Conservation (phyloP, 345 rosid genomes). For the Diplotaxis tenuifolia region DNA sequence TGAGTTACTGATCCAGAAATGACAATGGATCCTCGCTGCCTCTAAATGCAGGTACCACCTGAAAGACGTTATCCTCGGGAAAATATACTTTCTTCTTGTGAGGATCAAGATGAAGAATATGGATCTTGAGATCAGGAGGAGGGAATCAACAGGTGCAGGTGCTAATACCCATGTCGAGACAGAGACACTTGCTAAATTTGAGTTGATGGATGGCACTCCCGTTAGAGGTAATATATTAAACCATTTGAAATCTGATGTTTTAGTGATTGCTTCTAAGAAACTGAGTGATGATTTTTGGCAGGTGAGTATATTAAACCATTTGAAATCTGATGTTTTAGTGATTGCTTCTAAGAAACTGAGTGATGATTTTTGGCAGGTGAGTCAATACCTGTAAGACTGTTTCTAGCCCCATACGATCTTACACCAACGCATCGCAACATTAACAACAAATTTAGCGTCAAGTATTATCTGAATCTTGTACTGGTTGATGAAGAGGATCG, state of each 20-base stretch:
- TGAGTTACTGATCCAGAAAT: not conserved
- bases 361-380: slow-evolving; percentile 63
- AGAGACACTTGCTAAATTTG: slow-evolving; percentile 94
- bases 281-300: slow-evolving; percentile 5
- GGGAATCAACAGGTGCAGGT: slow-evolving; percentile 97
- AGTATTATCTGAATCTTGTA: slow-evolving; percentile 93
- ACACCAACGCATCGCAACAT: slow-evolving; percentile 95
- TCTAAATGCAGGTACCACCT: slow-evolving; percentile 73
- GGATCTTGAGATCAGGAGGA: slow-evolving; percentile 98
- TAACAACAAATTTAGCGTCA: slow-evolving; percentile 98
- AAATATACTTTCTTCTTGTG: slow-evolving; percentile 95
- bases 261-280: not conserved
- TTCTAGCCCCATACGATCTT: slow-evolving; percentile 93
- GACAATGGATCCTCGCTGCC: not conserved
- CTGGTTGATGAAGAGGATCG: slow-evolving; percentile 98
- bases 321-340: not conserved
- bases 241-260: not conserved
- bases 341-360: not conserved
- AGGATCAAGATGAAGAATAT: slow-evolving; percentile 98
- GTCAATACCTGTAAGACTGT: slow-evolving; percentile 93
- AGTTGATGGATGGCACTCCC: slow-evolving; percentile 99
- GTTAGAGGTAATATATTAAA: slow-evolving; percentile 73
- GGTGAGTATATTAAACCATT: not conserved
- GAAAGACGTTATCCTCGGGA: slow-evolving; percentile 95
- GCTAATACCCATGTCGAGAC: slow-evolving; percentile 97